Evolutionary conservation across 805 yeast genomes (phyloP).

Genomic region (Candida jianshihensis): DNA sequence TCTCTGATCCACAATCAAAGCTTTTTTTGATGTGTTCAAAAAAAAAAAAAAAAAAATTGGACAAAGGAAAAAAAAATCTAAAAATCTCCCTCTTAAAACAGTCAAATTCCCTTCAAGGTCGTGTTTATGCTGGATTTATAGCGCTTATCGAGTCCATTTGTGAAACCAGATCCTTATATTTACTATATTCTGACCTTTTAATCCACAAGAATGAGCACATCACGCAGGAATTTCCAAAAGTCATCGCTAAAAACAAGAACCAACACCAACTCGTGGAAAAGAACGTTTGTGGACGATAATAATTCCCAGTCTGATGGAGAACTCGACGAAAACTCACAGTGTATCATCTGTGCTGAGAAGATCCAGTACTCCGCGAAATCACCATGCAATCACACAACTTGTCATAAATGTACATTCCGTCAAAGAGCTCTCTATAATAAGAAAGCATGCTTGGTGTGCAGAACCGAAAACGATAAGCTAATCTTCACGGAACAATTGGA

Average conservation of each 20-base stretch:
- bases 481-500: slow-evolving; percentile 47
- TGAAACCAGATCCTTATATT: too few relatives aligned
- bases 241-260: not conserved
- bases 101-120: too few relatives aligned
- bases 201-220: too few relatives aligned
- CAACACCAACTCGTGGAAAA: slow-evolving; percentile 12
- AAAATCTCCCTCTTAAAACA: too few relatives aligned
- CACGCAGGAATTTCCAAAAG: not conserved
- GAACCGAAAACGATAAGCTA: slow-evolving; percentile 56
- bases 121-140: too few relatives aligned
- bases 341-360: slow-evolving; percentile 81
- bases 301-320: slow-evolving; percentile 21
- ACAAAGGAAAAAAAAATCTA: too few relatives aligned
- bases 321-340: slow-evolving; percentile 38
- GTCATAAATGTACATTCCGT: slow-evolving; percentile 77
- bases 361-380: slow-evolving; percentile 60
- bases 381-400: slow-evolving; percentile 79
- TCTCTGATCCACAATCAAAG: too few relatives aligned
- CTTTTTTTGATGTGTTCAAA: too few relatives aligned
- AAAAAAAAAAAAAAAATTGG: too few relatives aligned
- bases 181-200: too few relatives aligned
- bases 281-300: slow-evolving; percentile 9
- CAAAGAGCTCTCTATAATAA: slow-evolving; percentile 76
- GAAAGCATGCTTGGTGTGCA: slow-evolving; percentile 74
- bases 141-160: too few relatives aligned